Evolutionary conservation across 768 basidiomycete genomes (phyloP).

Genomic region (Psilocybe azurescens): DNA sequence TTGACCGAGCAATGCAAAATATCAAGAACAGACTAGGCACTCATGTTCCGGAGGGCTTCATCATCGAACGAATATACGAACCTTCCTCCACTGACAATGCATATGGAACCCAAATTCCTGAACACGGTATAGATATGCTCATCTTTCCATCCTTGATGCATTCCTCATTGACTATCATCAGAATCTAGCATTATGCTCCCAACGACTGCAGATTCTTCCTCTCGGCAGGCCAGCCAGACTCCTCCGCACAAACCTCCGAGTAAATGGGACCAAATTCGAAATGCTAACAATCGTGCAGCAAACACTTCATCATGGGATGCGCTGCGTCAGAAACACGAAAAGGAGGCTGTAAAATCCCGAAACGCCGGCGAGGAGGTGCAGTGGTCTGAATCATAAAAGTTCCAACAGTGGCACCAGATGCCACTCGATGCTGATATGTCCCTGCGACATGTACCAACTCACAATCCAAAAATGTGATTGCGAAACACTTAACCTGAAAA

Average conservation of each 20-base stretch:
- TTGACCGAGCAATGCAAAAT: constrained; percentile 45
- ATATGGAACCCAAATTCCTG: constrained; percentile 6
- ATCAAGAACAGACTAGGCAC: constrained; percentile 48
- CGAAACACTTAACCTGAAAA: too few species aligned
- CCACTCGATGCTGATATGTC: neutral
- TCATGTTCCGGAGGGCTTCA: constrained; percentile 28
- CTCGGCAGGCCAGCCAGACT: constrained; percentile 3
- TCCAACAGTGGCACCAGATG: too few species aligned
- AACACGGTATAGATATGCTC: constrained; percentile 14
- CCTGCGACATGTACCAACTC: neutral
- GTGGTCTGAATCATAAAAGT: constrained; percentile 4
- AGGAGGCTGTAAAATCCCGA: constrained; percentile 28
- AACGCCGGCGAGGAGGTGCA: constrained; percentile 5
- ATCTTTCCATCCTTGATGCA: neutral
- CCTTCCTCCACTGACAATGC: constrained; percentile 17
- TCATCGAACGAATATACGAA: constrained; percentile 31
- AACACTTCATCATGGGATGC: constrained; percentile 69
- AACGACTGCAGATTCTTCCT: constrained; percentile 15
- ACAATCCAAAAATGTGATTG: neutral
- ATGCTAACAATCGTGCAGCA: constrained; percentile 47
- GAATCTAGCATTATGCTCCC: constrained; percentile 17
- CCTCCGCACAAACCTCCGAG: constrained; percentile 29
- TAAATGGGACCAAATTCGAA: constrained; percentile 74
- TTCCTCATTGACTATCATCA: constrained; percentile 4
- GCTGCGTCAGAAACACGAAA: constrained; percentile 64